A percentile compares a stretch with the other conserved stretches of the same genome.
phyloP scores from a whole-genome alignment of 2,329 filamentous ascomycete species.

The Pseudocercospora macadamiae region DNA sequence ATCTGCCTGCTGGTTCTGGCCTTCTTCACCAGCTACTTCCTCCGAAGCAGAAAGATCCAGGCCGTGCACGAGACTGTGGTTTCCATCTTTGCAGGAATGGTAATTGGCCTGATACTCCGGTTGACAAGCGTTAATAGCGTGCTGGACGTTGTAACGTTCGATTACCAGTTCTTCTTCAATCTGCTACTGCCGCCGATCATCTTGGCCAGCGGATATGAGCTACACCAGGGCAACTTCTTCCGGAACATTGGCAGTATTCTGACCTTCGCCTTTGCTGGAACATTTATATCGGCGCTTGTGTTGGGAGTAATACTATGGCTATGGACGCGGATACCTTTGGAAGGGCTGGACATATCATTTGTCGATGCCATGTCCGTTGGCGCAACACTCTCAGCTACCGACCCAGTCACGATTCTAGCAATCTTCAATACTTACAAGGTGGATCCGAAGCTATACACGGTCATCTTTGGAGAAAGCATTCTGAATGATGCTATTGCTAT shows the following conservation, averaged over 20 bases:
- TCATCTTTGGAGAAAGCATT: conserved; percentile 98
- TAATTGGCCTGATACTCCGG: conserved; percentile 85
- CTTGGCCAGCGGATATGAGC: conserved; percentile 91
- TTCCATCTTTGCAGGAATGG: conserved; percentile 98
- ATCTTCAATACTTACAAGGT: conserved; percentile 99
- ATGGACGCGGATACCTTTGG: conserved; percentile 84
- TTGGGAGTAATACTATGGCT: conserved; percentile 86
- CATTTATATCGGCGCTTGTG: conserved; percentile 95
- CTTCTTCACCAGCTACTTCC: conserved; percentile 94
- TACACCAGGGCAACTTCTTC: conserved; percentile 99
- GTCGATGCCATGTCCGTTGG: conserved; percentile 96
- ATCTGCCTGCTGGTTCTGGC: conserved; percentile 92
- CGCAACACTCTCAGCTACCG: conserved; percentile 92
- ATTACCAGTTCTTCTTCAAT: conserved; percentile 99
- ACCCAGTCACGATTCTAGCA: conserved; percentile 94
- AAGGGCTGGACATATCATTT: conserved; percentile 83
- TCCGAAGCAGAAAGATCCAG: conserved; percentile 95
- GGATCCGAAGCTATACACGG: conserved; percentile 95
- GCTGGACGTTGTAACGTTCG: conserved; percentile 89
- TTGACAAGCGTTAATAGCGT: conserved; percentile 81
- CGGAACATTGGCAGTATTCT: conserved; percentile 96
- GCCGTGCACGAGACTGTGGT: conserved; percentile 97
- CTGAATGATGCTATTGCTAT: conserved; percentile 98
- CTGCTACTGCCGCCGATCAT: conserved; percentile 98
- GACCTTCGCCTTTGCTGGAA: conserved; percentile 96